Conservation (phyloP, 805 yeast species). For the Candida nemodendra region DNA sequence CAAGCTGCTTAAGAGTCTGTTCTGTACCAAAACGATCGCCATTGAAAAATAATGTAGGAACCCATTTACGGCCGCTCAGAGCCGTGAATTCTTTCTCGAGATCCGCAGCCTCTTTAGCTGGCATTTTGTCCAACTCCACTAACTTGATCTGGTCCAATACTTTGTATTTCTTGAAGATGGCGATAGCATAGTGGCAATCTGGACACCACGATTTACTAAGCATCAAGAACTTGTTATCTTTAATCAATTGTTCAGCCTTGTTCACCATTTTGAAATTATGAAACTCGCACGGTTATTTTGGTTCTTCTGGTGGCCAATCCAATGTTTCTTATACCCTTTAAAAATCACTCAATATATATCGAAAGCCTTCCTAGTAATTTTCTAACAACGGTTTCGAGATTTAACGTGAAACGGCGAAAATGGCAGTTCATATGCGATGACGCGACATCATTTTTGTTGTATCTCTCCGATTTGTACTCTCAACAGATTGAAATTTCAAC, state of each 20-base stretch:
- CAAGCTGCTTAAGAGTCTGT: constrained; percentile 41
- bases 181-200: constrained; percentile 65
- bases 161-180: constrained; percentile 51
- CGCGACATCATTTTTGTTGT: no score
- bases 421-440: no score
- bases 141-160: constrained; percentile 48
- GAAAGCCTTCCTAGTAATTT: no score
- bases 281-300: no score
- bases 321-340: no score
- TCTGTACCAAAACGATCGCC: constrained; percentile 62
- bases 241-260: constrained; percentile 47
- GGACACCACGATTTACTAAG: constrained; percentile 78
- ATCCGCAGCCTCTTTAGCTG: constrained; percentile 47
- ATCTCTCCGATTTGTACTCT: no score
- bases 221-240: constrained; percentile 49
- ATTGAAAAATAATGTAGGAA: constrained; percentile 63
- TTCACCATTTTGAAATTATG: constrained; percentile 19
- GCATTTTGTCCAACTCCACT: constrained; percentile 62
- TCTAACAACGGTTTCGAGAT: no score
- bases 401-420: no score
- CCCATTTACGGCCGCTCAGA: constrained; percentile 62
- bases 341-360: no score
- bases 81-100: constrained; percentile 57
- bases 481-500: no score
- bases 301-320: not conserved